These are phyloP conservation scores for Saccharomycopsis sp. DNA, from an alignment of 805 yeast genomes.

Conservation along the genomic window DNA sequence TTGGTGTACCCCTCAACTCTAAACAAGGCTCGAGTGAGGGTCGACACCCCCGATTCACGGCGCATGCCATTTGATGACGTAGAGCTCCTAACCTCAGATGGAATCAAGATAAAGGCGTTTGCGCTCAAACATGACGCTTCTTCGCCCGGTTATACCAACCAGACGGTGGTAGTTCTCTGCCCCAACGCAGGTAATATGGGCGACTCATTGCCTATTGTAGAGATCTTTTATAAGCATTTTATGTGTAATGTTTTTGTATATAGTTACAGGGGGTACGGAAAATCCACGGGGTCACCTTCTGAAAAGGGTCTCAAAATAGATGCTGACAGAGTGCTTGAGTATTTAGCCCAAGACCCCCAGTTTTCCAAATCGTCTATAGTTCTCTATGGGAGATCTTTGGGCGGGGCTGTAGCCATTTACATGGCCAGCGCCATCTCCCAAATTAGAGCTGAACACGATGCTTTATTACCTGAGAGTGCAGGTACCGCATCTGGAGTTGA, in stretches of 20 bases:
- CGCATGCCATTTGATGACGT: conserved; percentile 61
- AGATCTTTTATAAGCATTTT: conserved; percentile 53
- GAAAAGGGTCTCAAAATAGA: conserved; percentile 80
- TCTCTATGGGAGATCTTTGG: conserved; percentile 83
- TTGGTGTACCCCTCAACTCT: conserved; percentile 80
- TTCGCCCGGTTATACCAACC: conserved; percentile 38
- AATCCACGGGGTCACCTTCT: conserved; percentile 65
- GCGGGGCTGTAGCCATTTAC: conserved; percentile 91
- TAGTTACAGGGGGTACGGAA: conserved; percentile 89
- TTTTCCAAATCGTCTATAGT: conserved; percentile 48
- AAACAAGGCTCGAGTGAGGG: conserved; percentile 63
- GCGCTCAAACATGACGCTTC: conserved; percentile 45
- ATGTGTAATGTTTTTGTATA: conserved; percentile 75
- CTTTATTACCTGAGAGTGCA: background rate
- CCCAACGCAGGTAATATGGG: conserved; percentile 98
- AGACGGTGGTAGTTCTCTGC: conserved; percentile 70
- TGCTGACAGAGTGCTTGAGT: conserved; percentile 64
- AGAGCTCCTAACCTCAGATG: conserved; percentile 60
- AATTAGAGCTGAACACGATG: conserved; percentile 18
- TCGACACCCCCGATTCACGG: conserved; percentile 71
- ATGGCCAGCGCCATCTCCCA: conserved; percentile 55
- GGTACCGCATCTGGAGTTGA: background rate
- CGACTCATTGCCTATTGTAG: conserved; percentile 75
- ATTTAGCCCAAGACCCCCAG: conserved; percentile 46
- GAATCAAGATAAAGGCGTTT: conserved; percentile 59